Conservation (phyloP, 345 rosid species). For the Acer negundo region DNA sequence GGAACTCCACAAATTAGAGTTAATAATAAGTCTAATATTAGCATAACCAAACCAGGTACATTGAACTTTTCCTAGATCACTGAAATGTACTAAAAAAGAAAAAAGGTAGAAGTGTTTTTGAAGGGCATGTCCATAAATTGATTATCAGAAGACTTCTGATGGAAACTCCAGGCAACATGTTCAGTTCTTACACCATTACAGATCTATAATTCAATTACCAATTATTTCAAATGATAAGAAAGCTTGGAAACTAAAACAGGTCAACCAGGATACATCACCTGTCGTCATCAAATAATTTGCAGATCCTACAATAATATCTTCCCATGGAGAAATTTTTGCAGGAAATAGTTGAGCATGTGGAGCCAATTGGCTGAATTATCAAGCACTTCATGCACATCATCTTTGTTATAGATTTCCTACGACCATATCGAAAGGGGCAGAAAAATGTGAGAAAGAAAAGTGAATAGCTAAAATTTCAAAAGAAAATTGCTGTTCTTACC, state of each 20-base stretch:
- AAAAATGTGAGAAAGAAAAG: conserved; percentile 10
- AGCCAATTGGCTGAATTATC: conserved; percentile 60
- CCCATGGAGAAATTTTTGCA: conserved; percentile 67
- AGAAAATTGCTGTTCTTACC: conserved; percentile 42
- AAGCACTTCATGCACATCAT: conserved; percentile 96
- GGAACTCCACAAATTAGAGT: conserved; percentile 15
- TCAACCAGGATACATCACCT: conserved; percentile 44
- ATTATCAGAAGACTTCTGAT: conserved; percentile 15
- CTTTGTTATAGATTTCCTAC: conserved; percentile 60
- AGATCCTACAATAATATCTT: conserved; percentile 76
- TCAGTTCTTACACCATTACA: not conserved
- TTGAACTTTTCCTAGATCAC: not conserved
- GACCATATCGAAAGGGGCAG: conserved; percentile 10
- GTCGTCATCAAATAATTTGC: conserved; percentile 73
- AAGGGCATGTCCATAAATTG: not conserved
- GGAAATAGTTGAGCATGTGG: conserved; percentile 51
- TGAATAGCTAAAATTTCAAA: not conserved
- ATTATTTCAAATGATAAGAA: not conserved
- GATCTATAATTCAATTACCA: not conserved
- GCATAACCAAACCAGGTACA: not conserved
- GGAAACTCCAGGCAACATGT: not conserved
- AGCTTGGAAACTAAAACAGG: not conserved
- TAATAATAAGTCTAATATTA: not conserved
- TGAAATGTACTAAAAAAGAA: not conserved
- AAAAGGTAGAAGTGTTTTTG: not conserved